Evolutionary conservation across 1,139 yeast species (phyloP).

Genomic region (Diutina siamensis): DNA sequence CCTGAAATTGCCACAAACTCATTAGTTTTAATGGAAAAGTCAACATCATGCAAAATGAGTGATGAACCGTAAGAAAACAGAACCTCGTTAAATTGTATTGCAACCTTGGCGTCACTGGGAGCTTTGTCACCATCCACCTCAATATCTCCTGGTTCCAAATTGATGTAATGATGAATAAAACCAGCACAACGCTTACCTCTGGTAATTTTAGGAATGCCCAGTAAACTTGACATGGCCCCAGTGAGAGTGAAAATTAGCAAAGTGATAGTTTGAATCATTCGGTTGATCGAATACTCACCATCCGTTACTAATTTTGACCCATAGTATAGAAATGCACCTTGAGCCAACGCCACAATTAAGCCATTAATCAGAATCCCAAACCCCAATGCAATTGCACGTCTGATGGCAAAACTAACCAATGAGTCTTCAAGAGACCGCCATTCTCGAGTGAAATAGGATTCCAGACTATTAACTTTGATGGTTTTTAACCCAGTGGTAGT

Average conservation of each 20-base stretch:
- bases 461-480: conserved; percentile 44
- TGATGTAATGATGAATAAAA: conserved; percentile 35
- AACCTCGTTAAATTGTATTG: conserved; percentile 30
- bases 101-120: background rate
- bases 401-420: conserved; percentile 18
- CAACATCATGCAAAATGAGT: conserved; percentile 19
- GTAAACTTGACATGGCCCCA: conserved; percentile 46
- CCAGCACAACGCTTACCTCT: conserved; percentile 68
- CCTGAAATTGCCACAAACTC: conserved; percentile 59
- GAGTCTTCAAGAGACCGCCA: conserved; percentile 14
- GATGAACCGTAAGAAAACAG: conserved; percentile 34
- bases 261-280: conserved; percentile 58
- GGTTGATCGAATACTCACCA: conserved; percentile 41
- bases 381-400: conserved; percentile 46
- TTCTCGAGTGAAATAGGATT: conserved; percentile 29
- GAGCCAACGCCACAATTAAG: conserved; percentile 46
- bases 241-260: conserved; percentile 63
- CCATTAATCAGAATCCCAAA: conserved; percentile 51
- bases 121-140: conserved; percentile 20
- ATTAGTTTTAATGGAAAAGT: conserved; percentile 29
- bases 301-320: conserved; percentile 60
- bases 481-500: conserved; percentile 51
- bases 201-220: conserved; percentile 63
- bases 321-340: conserved; percentile 61
- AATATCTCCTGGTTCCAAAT: conserved; percentile 18